These are phyloP conservation scores for Cyamopsis tetragonoloba DNA, from an alignment of 306 rosid species.

Conservation along the genomic window DNA sequence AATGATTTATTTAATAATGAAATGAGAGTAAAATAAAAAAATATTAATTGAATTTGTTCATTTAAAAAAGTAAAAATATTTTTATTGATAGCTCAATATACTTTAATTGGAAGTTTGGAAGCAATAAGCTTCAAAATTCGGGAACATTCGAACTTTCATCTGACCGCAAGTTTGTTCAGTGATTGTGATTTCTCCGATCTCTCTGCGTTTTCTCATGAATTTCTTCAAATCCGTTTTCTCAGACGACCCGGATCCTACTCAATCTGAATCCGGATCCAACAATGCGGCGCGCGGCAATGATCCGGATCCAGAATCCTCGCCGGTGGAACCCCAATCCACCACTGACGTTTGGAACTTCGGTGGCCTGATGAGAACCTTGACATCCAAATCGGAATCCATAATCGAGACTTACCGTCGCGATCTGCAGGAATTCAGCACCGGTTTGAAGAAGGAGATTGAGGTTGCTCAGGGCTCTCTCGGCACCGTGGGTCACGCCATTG, in stretches of 20 bases:
- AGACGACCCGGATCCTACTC: conserved; percentile 45
- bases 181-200: neutral
- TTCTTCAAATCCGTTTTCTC: conserved; percentile 80
- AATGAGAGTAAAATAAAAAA: too few relatives aligned
- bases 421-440: conserved; percentile 70
- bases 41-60: too few relatives aligned
- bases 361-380: conserved; percentile 61
- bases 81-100: too few relatives aligned
- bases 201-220: conserved; percentile 40
- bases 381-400: conserved; percentile 69
- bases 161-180: too few relatives aligned
- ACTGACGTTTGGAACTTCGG: conserved; percentile 67
- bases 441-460: conserved; percentile 74
- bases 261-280: conserved; percentile 12
- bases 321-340: neutral
- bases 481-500: conserved; percentile 58
- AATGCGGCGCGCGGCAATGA: neutral
- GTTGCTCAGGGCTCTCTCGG: conserved; percentile 82
- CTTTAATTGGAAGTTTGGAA: too few relatives aligned
- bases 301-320: conserved; percentile 34
- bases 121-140: neutral
- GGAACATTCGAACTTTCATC: neutral
- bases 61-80: too few relatives aligned
- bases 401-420: conserved; percentile 92
- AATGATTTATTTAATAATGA: too few relatives aligned